These are phyloP conservation scores for Durotheca rogersii DNA, from an alignment of 495 filamentous ascomycete genomes.

Conservation along the genomic window DNA sequence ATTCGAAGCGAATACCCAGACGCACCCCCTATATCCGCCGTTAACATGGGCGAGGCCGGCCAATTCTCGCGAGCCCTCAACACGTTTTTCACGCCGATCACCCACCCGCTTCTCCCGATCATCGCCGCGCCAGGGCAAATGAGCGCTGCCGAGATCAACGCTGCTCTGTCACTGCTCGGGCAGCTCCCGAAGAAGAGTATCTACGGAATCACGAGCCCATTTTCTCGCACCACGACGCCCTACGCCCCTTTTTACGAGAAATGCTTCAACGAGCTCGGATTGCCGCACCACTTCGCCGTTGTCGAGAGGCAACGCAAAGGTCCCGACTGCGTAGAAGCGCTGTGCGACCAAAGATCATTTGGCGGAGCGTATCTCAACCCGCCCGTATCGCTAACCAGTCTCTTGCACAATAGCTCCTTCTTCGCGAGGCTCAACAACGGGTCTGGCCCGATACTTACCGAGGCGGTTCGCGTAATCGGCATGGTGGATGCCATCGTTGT, in stretches of 20 bases:
- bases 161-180: conserved; percentile 73
- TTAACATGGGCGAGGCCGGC: conserved; percentile 83
- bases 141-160: conserved; percentile 80
- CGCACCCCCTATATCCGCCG: conserved; percentile 69
- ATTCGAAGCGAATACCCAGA: conserved; percentile 64
- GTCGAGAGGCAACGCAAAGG: conserved; percentile 67
- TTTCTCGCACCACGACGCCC: conserved; percentile 58
- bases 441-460: conserved; percentile 64
- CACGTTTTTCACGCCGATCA: conserved; percentile 82
- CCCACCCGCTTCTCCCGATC: conserved; percentile 78
- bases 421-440: conserved; percentile 48
- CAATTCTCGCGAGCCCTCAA: conserved; percentile 80
- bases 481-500: conserved; percentile 78
- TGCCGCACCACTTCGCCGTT: conserved; percentile 78
- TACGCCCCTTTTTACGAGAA: conserved; percentile 85
- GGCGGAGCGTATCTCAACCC: conserved; percentile 79
- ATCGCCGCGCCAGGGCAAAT: conserved; percentile 83
- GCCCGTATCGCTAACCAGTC: conserved; percentile 54
- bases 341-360: conserved; percentile 68
- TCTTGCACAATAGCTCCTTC: conserved; percentile 42
- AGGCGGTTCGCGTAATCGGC: conserved; percentile 72
- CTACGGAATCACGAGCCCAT: conserved; percentile 72
- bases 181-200: conserved; percentile 76
- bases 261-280: conserved; percentile 80
- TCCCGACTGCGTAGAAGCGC: conserved; percentile 58